A percentile compares a stretch with the other conserved stretches of the same genome.
These are phyloP conservation scores for Brassica incana DNA, from an alignment of 345 rosid species.

Conservation along the genomic window DNA sequence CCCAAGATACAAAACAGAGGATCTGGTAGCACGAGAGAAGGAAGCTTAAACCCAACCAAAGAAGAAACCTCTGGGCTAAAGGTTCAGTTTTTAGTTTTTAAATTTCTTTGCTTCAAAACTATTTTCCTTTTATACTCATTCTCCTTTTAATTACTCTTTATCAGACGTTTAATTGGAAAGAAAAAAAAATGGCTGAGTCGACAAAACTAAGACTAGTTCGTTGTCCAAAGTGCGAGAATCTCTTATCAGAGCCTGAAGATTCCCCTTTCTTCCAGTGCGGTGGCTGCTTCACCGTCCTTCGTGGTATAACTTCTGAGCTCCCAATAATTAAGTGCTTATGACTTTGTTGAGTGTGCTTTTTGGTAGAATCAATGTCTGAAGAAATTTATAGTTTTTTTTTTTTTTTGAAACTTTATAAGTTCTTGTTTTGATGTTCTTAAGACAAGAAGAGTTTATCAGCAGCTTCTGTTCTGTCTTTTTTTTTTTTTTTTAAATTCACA, in stretches of 20 bases:
- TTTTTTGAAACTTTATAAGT: background rate
- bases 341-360: background rate
- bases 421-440: background rate
- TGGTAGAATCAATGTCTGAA: background rate
- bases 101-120: background rate
- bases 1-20: conserved; percentile 10
- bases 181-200: conserved; percentile 55
- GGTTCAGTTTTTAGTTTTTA: conserved; percentile 5
- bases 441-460: background rate
- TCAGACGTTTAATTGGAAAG: background rate
- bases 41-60: background rate
- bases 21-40: conserved; percentile 7
- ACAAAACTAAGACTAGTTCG: conserved; percentile 74
- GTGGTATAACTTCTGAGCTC: conserved; percentile 46
- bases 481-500: background rate
- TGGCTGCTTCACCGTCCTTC: conserved; percentile 94
- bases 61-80: conserved; percentile 19
- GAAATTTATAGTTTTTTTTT: background rate
- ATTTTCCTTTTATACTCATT: background rate
- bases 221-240: conserved; percentile 90
- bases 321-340: background rate
- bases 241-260: conserved; percentile 79
- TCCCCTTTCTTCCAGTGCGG: conserved; percentile 89
- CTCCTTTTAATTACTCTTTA: conserved; percentile 4
- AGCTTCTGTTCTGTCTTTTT: conserved; percentile 2